These are phyloP conservation scores for Tillandsia leiboldiana DNA, from an alignment of 176 grass and related monocot species.

Conservation along the genomic window DNA sequence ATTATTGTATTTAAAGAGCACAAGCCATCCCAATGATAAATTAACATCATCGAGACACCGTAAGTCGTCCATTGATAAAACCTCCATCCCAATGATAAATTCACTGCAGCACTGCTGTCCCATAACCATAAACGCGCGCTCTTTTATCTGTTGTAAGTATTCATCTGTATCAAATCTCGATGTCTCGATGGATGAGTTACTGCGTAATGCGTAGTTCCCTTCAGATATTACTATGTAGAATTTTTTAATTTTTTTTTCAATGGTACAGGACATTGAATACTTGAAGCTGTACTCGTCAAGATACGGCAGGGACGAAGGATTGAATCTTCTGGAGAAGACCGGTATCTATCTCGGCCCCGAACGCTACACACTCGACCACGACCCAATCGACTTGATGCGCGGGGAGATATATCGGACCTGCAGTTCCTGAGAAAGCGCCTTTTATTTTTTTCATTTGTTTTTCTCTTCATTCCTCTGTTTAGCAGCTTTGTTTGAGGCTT, in stretches of 20 bases:
- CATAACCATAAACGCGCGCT: too few species aligned
- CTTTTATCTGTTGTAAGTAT: too few species aligned
- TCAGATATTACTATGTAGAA: too few species aligned
- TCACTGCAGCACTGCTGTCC: too few species aligned
- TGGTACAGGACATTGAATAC: slow-evolving; percentile 72
- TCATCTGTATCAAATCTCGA: too few species aligned
- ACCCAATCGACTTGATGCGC: slow-evolving; percentile 68
- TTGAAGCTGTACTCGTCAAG: slow-evolving; percentile 86
- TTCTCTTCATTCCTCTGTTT: neutral
- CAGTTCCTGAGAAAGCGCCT: slow-evolving; percentile 25
- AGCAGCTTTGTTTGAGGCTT: neutral
- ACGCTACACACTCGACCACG: slow-evolving; percentile 68
- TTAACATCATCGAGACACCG: too few species aligned
- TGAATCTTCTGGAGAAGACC: slow-evolving; percentile 64
- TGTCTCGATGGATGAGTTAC: too few species aligned
- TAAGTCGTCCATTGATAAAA: too few species aligned
- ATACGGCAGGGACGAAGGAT: slow-evolving; percentile 51
- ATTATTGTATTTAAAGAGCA: too few species aligned
- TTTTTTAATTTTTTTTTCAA: neutral
- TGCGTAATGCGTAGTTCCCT: too few species aligned
- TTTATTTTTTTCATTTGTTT: neutral
- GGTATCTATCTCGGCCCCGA: slow-evolving; percentile 71
- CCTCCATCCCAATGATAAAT: too few species aligned
- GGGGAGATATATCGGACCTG: slow-evolving; percentile 83
- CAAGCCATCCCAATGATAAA: too few species aligned